A percentile compares a stretch with the other conserved stretches of the same genome.
Evolutionary conservation across 2,329 filamentous ascomycete genomes (phyloP).

Genomic region (Talaromyces sp.): DNA sequence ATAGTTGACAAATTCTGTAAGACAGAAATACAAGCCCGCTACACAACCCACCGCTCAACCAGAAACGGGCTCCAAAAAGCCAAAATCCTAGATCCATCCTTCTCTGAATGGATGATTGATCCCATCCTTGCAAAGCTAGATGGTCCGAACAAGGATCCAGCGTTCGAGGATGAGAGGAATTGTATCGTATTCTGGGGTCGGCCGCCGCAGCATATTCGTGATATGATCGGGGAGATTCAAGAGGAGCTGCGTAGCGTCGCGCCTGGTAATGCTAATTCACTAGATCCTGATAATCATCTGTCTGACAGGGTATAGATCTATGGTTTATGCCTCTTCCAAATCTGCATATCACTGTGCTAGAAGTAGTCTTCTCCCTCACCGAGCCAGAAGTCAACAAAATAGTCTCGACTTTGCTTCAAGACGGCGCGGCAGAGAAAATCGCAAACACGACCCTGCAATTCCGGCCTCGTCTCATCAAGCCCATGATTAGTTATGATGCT

Average conservation of each 20-base stretch:
- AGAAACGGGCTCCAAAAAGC: constrained; percentile 73
- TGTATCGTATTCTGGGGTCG: constrained; percentile 87
- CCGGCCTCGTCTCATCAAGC: constrained; percentile 73
- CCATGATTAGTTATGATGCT: constrained; percentile 77
- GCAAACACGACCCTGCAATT: constrained; percentile 65
- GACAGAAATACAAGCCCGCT: constrained; percentile 64
- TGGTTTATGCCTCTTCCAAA: constrained; percentile 80
- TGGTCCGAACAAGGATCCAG: constrained; percentile 60
- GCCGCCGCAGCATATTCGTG: constrained; percentile 68
- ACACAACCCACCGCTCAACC: constrained; percentile 68
- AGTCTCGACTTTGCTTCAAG: constrained; percentile 55
- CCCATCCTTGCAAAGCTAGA: constrained; percentile 69
- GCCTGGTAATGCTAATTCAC: constrained; percentile 53
- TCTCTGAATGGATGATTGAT: constrained; percentile 71
- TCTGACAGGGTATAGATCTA: constrained; percentile 40
- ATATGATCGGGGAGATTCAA: constrained; percentile 68
- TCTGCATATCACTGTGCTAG: constrained; percentile 82
- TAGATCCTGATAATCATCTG: too few species aligned
- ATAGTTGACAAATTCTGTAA: constrained; percentile 14
- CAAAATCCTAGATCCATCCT: constrained; percentile 67
- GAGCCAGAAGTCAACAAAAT: constrained; percentile 64
- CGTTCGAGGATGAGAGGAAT: constrained; percentile 71
- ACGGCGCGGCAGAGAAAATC: constrained; percentile 53
- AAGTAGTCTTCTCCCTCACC: constrained; percentile 77
- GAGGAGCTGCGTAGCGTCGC: constrained; percentile 60